Percentiles rank a stretch among this genome's conserved stretches.
These are phyloP conservation scores for Bolboschoenus planiculmis DNA, from an alignment of 176 grass and related monocot genomes.

Conservation along the genomic window DNA sequence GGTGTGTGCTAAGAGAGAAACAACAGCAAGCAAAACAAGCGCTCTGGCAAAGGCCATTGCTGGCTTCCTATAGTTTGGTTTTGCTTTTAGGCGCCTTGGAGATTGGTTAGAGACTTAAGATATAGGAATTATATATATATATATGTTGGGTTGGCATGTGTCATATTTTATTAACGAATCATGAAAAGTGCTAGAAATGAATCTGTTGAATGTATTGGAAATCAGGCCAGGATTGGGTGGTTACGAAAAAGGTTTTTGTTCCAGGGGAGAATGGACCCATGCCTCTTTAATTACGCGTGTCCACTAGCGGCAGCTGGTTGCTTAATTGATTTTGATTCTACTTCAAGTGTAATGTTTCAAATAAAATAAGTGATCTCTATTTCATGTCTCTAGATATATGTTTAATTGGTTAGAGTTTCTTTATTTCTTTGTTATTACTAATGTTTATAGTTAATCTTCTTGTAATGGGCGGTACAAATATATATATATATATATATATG, in stretches of 20 bases:
- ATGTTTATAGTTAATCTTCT: background rate
- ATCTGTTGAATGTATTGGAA: background rate
- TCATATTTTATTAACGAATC: conserved; percentile 10
- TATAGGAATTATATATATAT: conserved; percentile 12
- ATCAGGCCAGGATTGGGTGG: conserved; percentile 9
- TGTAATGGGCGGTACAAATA: background rate
- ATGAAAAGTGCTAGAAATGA: background rate
- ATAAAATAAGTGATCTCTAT: background rate
- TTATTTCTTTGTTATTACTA: background rate
- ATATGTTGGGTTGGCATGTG: conserved; percentile 3
- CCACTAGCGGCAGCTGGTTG: background rate
- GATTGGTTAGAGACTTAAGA: background rate
- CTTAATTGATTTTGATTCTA: conserved; percentile 13
- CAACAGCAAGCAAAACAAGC: background rate
- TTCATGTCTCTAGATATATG: background rate
- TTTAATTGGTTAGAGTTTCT: background rate
- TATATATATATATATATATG: no score
- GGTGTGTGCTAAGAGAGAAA: conserved; percentile 11
- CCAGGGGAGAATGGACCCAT: background rate
- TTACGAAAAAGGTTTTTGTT: conserved; percentile 14
- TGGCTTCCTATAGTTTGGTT: background rate
- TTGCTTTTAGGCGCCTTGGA: background rate
- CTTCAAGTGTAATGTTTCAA: conserved; percentile 7
- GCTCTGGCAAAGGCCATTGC: conserved; percentile 3
- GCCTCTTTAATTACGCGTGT: conserved; percentile 23